These are phyloP conservation scores for Pistacia atlantica DNA, from an alignment of 345 rosid species.

Conservation along the genomic window DNA sequence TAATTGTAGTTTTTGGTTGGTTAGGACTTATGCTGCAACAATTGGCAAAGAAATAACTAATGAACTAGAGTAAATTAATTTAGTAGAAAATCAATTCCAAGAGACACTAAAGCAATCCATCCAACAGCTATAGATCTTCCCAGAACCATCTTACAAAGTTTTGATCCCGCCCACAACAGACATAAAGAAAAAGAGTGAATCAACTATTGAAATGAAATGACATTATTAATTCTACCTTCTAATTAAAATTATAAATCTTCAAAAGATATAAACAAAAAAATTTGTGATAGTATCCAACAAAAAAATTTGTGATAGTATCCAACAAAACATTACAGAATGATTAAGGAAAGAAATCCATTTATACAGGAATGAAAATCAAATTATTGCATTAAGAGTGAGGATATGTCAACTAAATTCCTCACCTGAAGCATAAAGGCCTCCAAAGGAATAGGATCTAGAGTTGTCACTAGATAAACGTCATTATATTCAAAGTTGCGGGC, in stretches of 20 bases:
- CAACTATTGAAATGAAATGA: too few species aligned
- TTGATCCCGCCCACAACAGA: too few species aligned
- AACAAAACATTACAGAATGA: too few species aligned
- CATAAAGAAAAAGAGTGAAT: too few species aligned
- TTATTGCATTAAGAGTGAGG: neutral
- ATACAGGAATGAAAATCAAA: neutral
- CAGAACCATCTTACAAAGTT: neutral
- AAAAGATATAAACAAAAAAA: too few species aligned
- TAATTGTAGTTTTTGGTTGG: neutral
- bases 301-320: too few species aligned
- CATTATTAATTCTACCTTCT: too few species aligned
- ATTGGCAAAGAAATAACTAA: neutral
- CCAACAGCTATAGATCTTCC: neutral
- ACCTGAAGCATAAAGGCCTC: slow-evolving; percentile 96
- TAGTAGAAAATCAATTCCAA: neutral
- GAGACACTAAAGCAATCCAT: neutral
- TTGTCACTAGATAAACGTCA: slow-evolving; percentile 88
- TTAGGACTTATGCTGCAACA: neutral
- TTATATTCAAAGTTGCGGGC: slow-evolving; percentile 42
- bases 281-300: too few species aligned
- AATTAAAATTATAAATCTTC: too few species aligned
- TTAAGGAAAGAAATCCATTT: neutral
- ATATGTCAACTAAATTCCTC: slow-evolving; percentile 23
- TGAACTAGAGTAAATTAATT: neutral
- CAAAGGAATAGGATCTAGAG: slow-evolving; percentile 78